Evolutionary conservation across 2,329 filamentous ascomycete genomes (phyloP), one percentile per base, ranked within the genome.

Genomic region (Cladosporium sp.): DNA sequence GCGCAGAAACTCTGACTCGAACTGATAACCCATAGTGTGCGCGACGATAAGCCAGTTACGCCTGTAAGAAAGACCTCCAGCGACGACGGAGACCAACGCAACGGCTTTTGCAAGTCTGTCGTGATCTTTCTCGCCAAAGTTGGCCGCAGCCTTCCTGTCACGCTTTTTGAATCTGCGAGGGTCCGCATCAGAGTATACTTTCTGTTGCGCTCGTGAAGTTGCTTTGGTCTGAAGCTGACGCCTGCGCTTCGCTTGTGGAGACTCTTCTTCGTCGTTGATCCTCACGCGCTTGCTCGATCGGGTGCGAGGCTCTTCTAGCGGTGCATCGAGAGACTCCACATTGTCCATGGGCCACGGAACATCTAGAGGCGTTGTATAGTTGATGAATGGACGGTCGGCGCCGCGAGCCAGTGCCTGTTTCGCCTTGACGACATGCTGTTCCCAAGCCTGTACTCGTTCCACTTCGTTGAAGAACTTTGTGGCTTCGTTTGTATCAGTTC

Each of bases 21-120:
- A 69, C 14, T 64, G 67, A 64, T 73, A 77, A 34, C 73, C 68
- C 40, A 73, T 71, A 17, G 69, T 67, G 47, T 78, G 72, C 43
- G 69, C 69, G 39, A 80, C 73, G 38, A 72, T 50, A 17, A 67
- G 66, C 77, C 78, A 80, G 38, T 76, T 75, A 1, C 73, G 67
- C 19, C 61, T 59, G 22, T 72, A 70, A 15, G 71, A 68, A 17
- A 74, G 63, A 25, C 74, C 74, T 20, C 73, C 73, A 36, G 74
- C 67, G 8, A 74, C 58, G 9, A 65, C 64, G 51, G 64, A 65
- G 22, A 71, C 63, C 14, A 74, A 60, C 11, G 70, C 70, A 14
- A 74, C 61, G 14, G 69, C 69, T 20, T 68, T 59, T 8, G 72
- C 61, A 4, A 74, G 66, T 12, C 70, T 67, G 20, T 70, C 65